These are phyloP conservation scores for Trichoderma sp. DNA, from an alignment of 2,329 filamentous ascomycete genomes.

Conservation along the genomic window DNA sequence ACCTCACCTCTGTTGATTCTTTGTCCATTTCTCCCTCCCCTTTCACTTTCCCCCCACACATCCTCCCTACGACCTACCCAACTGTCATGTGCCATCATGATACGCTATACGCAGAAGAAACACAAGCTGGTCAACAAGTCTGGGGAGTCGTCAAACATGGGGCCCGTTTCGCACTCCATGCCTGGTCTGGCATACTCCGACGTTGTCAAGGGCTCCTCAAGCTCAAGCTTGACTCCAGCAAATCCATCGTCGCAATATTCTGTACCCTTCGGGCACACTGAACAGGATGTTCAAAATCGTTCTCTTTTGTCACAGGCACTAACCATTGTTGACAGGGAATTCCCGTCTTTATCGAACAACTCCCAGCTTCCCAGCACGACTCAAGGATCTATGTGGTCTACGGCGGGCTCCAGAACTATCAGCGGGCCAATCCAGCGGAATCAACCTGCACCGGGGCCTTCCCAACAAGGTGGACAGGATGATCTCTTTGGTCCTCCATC, in stretches of 20 bases:
- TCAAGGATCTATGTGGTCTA: conserved; percentile 57
- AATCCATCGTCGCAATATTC: neutral
- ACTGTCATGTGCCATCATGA: conserved; percentile 3
- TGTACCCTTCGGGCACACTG: neutral
- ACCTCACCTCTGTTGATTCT: neutral
- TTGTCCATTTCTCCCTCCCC: neutral
- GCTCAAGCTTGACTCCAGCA: neutral
- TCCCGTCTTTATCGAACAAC: conserved; percentile 65
- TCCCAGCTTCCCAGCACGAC: conserved; percentile 53
- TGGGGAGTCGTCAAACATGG: conserved; percentile 5
- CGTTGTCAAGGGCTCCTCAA: conserved; percentile 36
- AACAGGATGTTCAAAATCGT: neutral
- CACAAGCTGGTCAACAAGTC: conserved; percentile 22
- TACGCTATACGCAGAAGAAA: conserved; percentile 17
- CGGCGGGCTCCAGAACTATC: conserved; percentile 50
- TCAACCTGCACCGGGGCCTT: conserved; percentile 51
- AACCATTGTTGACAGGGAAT: conserved; percentile 52
- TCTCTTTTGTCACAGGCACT: neutral
- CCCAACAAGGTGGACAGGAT: conserved; percentile 54
- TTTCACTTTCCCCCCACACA: neutral
- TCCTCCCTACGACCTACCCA: neutral
- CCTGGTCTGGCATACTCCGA: conserved; percentile 32
- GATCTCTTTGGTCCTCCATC: conserved; percentile 46
- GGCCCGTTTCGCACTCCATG: neutral
- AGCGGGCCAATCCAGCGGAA: conserved; percentile 53